Conservation (phyloP, 306 rosid genomes). For the Prunus persica region Prunus_persica_NCBIv2 NC_034015.1:12574001-12574500, state of each 20-base stretch:
- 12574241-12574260: constrained; percentile 69
- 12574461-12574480: constrained; percentile 59
- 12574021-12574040: not conserved
- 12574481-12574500: constrained; percentile 22
- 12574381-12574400: constrained; percentile 36
- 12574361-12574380: not conserved
- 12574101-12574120: not conserved
- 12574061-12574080: no score
- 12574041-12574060: not conserved
- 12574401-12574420: constrained; percentile 39
- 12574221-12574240: constrained; percentile 67
- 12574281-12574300: constrained; percentile 26
- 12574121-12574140: not conserved
- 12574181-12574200: not conserved
- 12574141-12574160: not conserved
- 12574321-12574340: constrained; percentile 35
- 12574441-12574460: constrained; percentile 52
- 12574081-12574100: not conserved
- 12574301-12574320: constrained; percentile 25
- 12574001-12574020: not conserved
- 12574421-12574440: not conserved
- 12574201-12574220: not conserved
- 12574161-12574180: not conserved
- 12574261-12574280: constrained; percentile 44
- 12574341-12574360: constrained; percentile 43